Evolutionary conservation across 768 basidiomycete species (phyloP), one percentile per base, ranked within the genome.

Genomic region (Naganishia kalamii): DNA sequence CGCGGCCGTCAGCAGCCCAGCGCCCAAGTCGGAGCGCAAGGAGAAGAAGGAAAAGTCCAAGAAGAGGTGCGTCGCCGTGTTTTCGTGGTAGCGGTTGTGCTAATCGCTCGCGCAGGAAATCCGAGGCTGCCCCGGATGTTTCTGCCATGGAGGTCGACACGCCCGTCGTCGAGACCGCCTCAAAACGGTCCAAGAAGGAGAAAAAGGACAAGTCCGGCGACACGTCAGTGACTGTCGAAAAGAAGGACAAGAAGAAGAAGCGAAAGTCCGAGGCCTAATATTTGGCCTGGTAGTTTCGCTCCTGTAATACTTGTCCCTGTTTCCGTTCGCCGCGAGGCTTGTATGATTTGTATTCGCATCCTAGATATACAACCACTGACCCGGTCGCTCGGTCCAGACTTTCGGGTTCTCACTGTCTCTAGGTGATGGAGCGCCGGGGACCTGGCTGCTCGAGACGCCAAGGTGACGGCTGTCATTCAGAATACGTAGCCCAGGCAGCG

Each of bases 241-340:
- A 72, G 51, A 59, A 60, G 40, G 70, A 68, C 27, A 63, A 65
- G 50, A 72, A 73, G 69, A 71, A 75, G 68, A 77, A 77, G 70
- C 48, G 72, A 48, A 76, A 75, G 59, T 63, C 62, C 37, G 62
- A 57, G 37, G 54, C 51, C n/a, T 44, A 59, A 37, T 30, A 33
- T 40, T 46, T 21, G 25, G 29, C 47, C 25, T 61, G n/a, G 13
- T 21, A 27, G 52, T 32, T 33, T 30, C 29, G 8, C 19, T 25
- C 32, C 23, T 37, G 37, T 12, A 23, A 23, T 49, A 10, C 54
- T 21, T 40, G 19, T 57, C 37, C 35, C n/a, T 19, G 7, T 40
- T 37, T 23, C 7, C 19, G 7, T 50, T 30, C 19, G 29, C 48
- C 48, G 48, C 12, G 19, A 50, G 48, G 54, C 32, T 35, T 57